These are phyloP conservation scores for Vigna radiata DNA, from an alignment of 306 rosid species.

Conservation along the genomic window DNA sequence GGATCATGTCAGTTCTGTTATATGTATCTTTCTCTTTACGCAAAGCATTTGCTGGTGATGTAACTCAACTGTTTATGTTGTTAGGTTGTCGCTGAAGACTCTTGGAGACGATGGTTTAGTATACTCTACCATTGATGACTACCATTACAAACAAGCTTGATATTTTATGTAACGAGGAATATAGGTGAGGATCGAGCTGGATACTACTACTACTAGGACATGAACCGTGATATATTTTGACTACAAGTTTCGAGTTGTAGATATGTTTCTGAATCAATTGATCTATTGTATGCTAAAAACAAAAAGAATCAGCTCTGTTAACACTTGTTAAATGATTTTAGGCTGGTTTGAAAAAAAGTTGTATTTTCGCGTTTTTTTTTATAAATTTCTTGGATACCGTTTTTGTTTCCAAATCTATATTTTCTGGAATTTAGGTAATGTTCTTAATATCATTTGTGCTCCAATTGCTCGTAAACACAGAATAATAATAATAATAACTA, in stretches of 20 bases:
- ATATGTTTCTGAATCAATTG: constrained; percentile 40
- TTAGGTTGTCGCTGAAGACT: constrained; percentile 74
- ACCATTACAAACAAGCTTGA: constrained; percentile 83
- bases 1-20: constrained; percentile 64
- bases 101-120: constrained; percentile 85
- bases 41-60: constrained; percentile 3
- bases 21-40: background rate
- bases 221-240: constrained; percentile 5
- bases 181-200: constrained; percentile 21
- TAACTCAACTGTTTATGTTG: constrained; percentile 40
- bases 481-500: background rate
- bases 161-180: constrained; percentile 20
- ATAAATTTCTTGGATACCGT: background rate
- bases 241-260: constrained; percentile 42
- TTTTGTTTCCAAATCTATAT: background rate
- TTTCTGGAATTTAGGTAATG: background rate
- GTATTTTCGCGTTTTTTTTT: background rate
- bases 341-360: background rate
- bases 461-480: background rate
- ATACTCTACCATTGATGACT: constrained; percentile 90
- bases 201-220: constrained; percentile 13
- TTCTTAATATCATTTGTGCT: background rate
- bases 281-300: constrained; percentile 31
- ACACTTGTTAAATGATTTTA: background rate
- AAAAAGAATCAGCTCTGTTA: constrained; percentile 8